phyloP scores from a whole-genome alignment of 257 asterid genomes.

The Rubia yunnanensis region DNA sequence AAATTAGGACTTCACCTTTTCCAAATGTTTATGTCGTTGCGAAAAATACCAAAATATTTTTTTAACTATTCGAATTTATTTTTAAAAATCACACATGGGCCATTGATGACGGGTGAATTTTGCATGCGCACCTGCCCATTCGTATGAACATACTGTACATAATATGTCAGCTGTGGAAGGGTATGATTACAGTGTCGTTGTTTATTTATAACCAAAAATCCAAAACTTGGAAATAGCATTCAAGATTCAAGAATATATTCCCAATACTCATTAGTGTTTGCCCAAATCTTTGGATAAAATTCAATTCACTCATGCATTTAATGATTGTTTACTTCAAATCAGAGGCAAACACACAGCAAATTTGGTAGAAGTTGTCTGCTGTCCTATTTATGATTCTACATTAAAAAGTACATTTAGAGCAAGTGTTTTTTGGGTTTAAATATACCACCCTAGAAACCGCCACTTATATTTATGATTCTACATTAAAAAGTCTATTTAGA shows the following conservation, averaged over 20 bases:
- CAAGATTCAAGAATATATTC: background rate
- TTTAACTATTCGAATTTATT: too few species aligned
- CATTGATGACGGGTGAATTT: constrained; percentile 2
- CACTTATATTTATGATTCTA: too few species aligned
- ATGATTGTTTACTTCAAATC: background rate
- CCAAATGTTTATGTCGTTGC: too few species aligned
- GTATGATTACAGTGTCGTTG: background rate
- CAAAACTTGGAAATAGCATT: background rate
- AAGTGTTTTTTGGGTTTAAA: too few species aligned
- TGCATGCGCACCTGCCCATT: constrained; percentile 1
- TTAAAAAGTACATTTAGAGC: too few species aligned
- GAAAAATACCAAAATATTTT: too few species aligned
- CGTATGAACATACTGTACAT: background rate
- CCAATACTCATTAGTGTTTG: background rate
- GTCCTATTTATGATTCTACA: background rate
- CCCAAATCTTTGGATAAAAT: background rate
- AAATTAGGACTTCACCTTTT: too few species aligned
- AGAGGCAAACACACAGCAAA: background rate
- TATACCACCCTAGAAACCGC: too few species aligned
- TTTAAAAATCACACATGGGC: background rate
- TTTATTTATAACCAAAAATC: background rate
- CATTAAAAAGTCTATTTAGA: too few species aligned
- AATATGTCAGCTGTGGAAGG: background rate
- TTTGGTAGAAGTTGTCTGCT: background rate
- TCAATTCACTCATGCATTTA: background rate